These are phyloP conservation scores for Apiospora arundinis DNA, from an alignment of 2,329 filamentous ascomycete species.

Conservation along the genomic window DNA sequence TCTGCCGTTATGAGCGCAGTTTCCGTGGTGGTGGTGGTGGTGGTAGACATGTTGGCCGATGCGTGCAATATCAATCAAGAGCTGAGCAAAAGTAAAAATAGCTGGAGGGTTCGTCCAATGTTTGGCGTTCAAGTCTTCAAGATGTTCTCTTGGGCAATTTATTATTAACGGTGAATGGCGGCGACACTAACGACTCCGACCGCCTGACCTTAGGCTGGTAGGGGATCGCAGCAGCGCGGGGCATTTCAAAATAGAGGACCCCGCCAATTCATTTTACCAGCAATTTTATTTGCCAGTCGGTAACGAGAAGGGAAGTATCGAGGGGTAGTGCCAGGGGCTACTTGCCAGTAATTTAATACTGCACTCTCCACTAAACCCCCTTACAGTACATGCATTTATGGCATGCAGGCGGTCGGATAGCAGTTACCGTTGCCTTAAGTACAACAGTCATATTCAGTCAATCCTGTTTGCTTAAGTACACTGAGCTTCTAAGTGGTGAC, in stretches of 20 bases:
- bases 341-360: not conserved
- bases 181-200: not conserved
- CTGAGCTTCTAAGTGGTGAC: too few relatives aligned
- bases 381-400: not conserved
- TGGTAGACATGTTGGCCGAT: conserved; percentile 34
- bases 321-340: not conserved
- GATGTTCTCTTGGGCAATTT: not conserved
- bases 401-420: not conserved
- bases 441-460: not conserved
- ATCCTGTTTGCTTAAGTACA: too few relatives aligned
- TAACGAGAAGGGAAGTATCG: not conserved
- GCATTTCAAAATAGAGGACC: conserved; percentile 11
- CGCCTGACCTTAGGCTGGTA: not conserved
- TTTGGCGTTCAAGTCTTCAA: not conserved
- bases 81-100: not conserved
- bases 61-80: not conserved
- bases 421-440: not conserved
- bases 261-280: not conserved
- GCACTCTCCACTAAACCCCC: not conserved
- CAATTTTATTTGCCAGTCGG: not conserved
- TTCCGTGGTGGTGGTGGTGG: conserved; percentile 52
- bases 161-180: conserved; percentile 1
- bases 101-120: not conserved
- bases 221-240: not conserved
- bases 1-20: conserved; percentile 78